These are phyloP conservation scores for Reutealis trisperma DNA, from an alignment of 345 rosid genomes.

Conservation along the genomic window DNA sequence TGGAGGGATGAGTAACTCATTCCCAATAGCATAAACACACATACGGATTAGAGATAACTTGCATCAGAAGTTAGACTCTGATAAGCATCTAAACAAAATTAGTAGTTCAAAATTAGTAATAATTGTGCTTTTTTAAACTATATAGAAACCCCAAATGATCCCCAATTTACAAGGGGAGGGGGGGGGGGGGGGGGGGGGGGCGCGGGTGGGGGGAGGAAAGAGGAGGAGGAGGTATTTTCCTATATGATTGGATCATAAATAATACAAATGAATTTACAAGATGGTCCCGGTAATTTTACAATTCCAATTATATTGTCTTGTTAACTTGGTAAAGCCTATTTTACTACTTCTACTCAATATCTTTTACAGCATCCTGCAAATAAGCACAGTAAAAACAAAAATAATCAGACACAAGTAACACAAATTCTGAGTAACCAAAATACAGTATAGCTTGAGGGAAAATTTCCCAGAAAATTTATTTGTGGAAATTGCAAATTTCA, in stretches of 20 bases:
- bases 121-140: no score
- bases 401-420: background rate
- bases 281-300: constrained; percentile 11
- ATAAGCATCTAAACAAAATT: no score
- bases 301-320: background rate
- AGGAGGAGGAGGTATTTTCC: background rate
- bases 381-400: background rate
- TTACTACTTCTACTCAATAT: constrained; percentile 47
- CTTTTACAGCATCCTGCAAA: constrained; percentile 73
- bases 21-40: no score
- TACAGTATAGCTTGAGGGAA: no score
- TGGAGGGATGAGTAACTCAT: no score
- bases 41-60: no score
- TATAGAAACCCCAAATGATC: background rate
- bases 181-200: background rate
- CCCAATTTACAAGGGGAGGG: background rate
- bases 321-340: background rate
- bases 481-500: no score
- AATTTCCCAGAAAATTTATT: no score
- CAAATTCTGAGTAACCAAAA: no score
- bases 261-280: constrained; percentile 17
- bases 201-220: no score
- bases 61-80: no score
- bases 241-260: background rate
- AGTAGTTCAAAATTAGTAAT: no score